A percentile compares a stretch with the other conserved stretches of the same genome.
Conservation (phyloP, 305 asterid genomes). For the Rubia peregrina region DNA sequence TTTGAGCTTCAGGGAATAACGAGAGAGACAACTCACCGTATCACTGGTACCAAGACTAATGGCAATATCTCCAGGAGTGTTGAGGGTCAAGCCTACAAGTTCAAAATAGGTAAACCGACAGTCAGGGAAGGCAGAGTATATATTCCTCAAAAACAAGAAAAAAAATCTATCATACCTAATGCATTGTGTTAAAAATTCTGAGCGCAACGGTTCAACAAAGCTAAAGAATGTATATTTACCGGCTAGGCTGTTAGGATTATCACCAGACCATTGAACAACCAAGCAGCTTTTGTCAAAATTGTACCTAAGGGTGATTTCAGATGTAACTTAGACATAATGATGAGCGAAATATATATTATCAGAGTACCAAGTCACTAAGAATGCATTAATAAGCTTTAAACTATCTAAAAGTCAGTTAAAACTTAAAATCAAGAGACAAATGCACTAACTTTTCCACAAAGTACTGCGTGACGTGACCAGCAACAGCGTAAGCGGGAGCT, state of each 20-base stretch:
- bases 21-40: slow-evolving; percentile 41
- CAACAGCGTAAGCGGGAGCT: slow-evolving; percentile 73
- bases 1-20: neutral
- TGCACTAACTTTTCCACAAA: slow-evolving; percentile 57
- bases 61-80: slow-evolving; percentile 61
- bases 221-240: slow-evolving; percentile 26
- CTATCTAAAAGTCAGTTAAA: neutral
- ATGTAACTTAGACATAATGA: neutral
- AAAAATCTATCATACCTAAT: neutral
- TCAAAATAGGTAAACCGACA: slow-evolving; percentile 15
- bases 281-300: slow-evolving; percentile 56
- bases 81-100: slow-evolving; percentile 54
- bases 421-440: neutral
- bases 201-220: neutral
- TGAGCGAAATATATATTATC: neutral
- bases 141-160: neutral
- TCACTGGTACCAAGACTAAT: slow-evolving; percentile 82
- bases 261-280: slow-evolving; percentile 80
- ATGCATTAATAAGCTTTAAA: neutral
- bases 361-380: neutral
- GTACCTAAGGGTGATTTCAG: slow-evolving; percentile 46
- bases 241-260: slow-evolving; percentile 92
- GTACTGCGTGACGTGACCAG: slow-evolving; percentile 54
- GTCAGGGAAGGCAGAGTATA: neutral
- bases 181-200: neutral